phyloP scores from a whole-genome alignment of 2,329 filamentous ascomycete genomes.

The Cladosporium halotolerans region DNA sequence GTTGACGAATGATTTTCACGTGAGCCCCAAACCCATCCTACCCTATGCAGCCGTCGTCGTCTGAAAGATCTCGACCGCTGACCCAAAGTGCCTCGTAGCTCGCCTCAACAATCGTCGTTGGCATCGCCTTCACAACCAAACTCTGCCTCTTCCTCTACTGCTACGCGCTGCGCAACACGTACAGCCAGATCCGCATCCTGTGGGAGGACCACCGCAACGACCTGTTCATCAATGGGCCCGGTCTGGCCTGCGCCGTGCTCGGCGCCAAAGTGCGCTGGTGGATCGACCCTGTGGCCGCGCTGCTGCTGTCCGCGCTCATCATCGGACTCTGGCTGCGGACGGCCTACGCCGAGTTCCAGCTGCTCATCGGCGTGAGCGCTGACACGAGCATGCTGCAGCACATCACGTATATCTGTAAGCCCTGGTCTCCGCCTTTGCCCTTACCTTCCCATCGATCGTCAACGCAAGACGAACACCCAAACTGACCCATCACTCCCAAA shows the following conservation, averaged over 20 bases:
- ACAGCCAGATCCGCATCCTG: slow-evolving; percentile 83
- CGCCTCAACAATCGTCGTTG: slow-evolving; percentile 84
- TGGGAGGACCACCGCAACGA: slow-evolving; percentile 98
- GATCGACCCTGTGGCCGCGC: slow-evolving; percentile 89
- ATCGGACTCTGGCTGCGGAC: slow-evolving; percentile 75
- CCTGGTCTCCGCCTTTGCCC: not conserved
- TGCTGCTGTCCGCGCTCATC: slow-evolving; percentile 74
- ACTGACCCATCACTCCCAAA: slow-evolving; percentile 19
- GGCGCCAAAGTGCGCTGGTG: slow-evolving; percentile 87
- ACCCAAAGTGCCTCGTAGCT: not conserved
- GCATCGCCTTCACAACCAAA: slow-evolving; percentile 79
- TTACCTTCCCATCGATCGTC: too few relatives aligned
- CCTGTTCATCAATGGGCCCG: slow-evolving; percentile 89
- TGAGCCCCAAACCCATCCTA: not conserved
- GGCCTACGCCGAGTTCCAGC: slow-evolving; percentile 80
- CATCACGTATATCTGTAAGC: slow-evolving; percentile 82
- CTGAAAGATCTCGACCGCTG: not conserved
- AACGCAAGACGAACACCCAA: too few relatives aligned
- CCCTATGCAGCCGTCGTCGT: not conserved
- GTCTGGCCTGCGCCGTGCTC: slow-evolving; percentile 80
- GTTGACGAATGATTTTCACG: slow-evolving; percentile 14
- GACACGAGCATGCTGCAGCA: slow-evolving; percentile 82
- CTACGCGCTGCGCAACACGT: slow-evolving; percentile 82
- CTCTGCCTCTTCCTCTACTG: slow-evolving; percentile 82
- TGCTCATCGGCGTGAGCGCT: slow-evolving; percentile 84